Evolutionary conservation across 2,329 filamentous ascomycete species (phyloP).

Genomic region (Tolypocladium inflatum): DNA sequence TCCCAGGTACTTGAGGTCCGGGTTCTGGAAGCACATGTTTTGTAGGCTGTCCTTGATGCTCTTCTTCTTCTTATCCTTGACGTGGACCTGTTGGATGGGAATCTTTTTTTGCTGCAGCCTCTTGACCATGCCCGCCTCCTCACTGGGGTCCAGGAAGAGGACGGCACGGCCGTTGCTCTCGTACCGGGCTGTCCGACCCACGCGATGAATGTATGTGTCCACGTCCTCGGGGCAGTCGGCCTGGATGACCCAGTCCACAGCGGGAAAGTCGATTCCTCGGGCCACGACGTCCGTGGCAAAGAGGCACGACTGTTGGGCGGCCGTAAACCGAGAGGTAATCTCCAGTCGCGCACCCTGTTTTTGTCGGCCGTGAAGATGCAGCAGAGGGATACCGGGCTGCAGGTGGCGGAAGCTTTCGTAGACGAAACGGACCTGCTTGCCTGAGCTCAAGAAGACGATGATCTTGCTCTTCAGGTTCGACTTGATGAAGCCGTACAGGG

Average conservation of each 20-base stretch:
- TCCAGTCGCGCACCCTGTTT: slow-evolving; percentile 85
- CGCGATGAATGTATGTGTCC: slow-evolving; percentile 95
- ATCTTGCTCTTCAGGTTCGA: slow-evolving; percentile 89
- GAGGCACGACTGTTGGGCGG: slow-evolving; percentile 74
- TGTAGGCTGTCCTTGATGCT: slow-evolving; percentile 79
- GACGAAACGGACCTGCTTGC: slow-evolving; percentile 92
- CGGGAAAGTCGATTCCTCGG: slow-evolving; percentile 87
- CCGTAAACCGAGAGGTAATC: slow-evolving; percentile 74
- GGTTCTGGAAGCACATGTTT: slow-evolving; percentile 92
- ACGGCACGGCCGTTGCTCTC: slow-evolving; percentile 81
- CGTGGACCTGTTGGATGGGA: slow-evolving; percentile 75
- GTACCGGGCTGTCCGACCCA: slow-evolving; percentile 89
- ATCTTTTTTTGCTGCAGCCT: slow-evolving; percentile 83
- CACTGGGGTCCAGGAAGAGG: slow-evolving; percentile 82
- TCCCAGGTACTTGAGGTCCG: slow-evolving; percentile 85
- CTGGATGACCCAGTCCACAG: slow-evolving; percentile 98
- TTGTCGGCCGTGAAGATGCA: slow-evolving; percentile 89
- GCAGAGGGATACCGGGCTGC: slow-evolving; percentile 84
- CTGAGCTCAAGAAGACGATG: slow-evolving; percentile 87
- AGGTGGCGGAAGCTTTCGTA: slow-evolving; percentile 90
- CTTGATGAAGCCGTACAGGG: slow-evolving; percentile 85
- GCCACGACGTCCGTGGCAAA: slow-evolving; percentile 96
- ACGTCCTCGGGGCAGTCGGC: slow-evolving; percentile 94
- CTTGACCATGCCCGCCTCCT: slow-evolving; percentile 85
- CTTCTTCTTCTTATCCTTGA: slow-evolving; percentile 81